phyloP scores from a whole-genome alignment of 495 filamentous ascomycete genomes.

The Pyrenula aspistea region DNA sequence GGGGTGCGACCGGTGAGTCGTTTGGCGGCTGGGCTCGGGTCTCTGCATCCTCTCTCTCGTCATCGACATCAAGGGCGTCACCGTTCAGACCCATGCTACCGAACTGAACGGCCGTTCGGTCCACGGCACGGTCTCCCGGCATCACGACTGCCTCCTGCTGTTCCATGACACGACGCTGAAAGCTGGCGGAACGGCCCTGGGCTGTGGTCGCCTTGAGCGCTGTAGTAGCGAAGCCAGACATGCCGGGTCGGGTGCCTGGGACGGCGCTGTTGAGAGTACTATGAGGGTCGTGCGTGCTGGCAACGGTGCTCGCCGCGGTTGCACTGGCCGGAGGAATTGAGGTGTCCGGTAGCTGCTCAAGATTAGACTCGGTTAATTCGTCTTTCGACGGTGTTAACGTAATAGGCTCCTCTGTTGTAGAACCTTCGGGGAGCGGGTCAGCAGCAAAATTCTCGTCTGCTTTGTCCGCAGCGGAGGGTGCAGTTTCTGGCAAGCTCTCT shows the following conservation, averaged over 20 bases:
- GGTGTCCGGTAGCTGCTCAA: slow-evolving; percentile 75
- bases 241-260: slow-evolving; percentile 33
- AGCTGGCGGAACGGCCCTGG: slow-evolving; percentile 54
- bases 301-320: slow-evolving; percentile 82
- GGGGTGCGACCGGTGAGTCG: slow-evolving; percentile 84
- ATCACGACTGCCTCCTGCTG: slow-evolving; percentile 97
- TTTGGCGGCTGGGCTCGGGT: slow-evolving; percentile 90
- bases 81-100: slow-evolving; percentile 89
- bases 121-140: slow-evolving; percentile 95
- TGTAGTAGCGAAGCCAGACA: slow-evolving; percentile 59
- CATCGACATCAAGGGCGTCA: slow-evolving; percentile 73
- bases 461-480: slow-evolving; percentile 14
- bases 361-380: slow-evolving; percentile 79
- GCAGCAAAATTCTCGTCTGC: slow-evolving; percentile 12
- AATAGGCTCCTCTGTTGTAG: slow-evolving; percentile 12
- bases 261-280: slow-evolving; percentile 31
- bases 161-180: slow-evolving; percentile 73
- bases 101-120: slow-evolving; percentile 91
- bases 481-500: slow-evolving; percentile 18
- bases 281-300: slow-evolving; percentile 67
- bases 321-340: slow-evolving; percentile 63
- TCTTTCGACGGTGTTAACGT: slow-evolving; percentile 59
- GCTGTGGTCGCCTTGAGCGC: slow-evolving; percentile 61
- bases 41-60: slow-evolving; percentile 88
- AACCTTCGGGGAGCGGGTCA: slow-evolving; percentile 15